Base-by-base conservation (phyloP, 1,139 yeast genomes). In the Pichia sorboxylosa region DNA sequence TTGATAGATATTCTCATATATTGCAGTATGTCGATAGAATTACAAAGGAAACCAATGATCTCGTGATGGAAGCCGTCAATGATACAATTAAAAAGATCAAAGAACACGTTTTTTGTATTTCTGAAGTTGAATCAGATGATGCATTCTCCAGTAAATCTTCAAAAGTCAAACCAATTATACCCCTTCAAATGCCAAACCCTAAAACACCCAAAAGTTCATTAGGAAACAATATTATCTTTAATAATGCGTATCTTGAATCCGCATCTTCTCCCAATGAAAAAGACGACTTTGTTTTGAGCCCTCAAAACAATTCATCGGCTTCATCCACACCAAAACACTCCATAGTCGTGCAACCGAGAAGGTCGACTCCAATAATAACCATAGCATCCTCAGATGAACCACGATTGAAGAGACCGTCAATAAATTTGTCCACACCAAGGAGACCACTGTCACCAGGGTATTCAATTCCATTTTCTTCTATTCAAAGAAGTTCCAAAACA, bases 21-120 rank as follows among this genome's bases (percentile, higher is more conserved):
- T 61, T 83, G 36, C 74, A 79, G 37, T 85, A 81, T 49, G 73
- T 83, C n/a, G 80, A 80, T 41, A 76, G 76, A 45, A 73, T 90
- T 29, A 81, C 84, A 40, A 69, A 67, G 29, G 96, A 90, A 52
- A 84, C 87, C 7, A 94, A 87, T 48, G 64, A 57, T 14, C 61
- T 76, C 48, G 93, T 87, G 3, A 58, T 82, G 25, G 58, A 63
- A 27, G 65, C 82, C 0, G 83, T 90, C 4, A 63, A 69, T 16
- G 73, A 73, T 27, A 78, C 94, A 0, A 69, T 83, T 10, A 56
- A 58, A 17, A 68, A 57, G 48, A 72, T 69, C 8, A 58, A 61
- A 31, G 69, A 64, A 24, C 69, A 63, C 41, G 57, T 64, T 1
- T 46, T 35, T 19, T 33, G 41, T 13, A 26, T 33, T 6, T 34